Evolutionary conservation across 345 rosid genomes (phyloP).

Genomic region (Pistacia atlantica): DNA sequence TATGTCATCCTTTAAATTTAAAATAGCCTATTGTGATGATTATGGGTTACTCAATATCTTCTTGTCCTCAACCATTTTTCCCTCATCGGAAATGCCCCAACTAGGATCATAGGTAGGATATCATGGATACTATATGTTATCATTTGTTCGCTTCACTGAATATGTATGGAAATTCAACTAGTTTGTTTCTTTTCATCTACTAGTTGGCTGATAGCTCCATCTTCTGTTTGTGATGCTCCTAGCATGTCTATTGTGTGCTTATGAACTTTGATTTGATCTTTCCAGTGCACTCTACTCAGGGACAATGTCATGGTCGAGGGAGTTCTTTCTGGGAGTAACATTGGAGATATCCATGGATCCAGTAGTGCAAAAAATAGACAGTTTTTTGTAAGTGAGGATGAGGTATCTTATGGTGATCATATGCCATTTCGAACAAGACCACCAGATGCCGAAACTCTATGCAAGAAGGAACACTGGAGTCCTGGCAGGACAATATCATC

Average conservation of each 20-base stretch:
- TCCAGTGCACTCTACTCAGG: conserved; percentile 95
- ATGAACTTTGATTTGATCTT: conserved; percentile 91
- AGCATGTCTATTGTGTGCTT: conserved; percentile 40
- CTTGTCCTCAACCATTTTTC: background rate
- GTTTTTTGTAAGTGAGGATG: conserved; percentile 23
- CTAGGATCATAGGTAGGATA: background rate
- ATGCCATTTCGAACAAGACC: conserved; percentile 16
- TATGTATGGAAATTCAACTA: background rate
- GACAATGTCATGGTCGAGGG: conserved; percentile 58
- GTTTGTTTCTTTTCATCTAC: background rate
- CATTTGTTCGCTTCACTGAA: background rate
- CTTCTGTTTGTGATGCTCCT: conserved; percentile 2
- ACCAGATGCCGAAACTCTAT: conserved; percentile 31
- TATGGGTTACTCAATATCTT: too few species aligned
- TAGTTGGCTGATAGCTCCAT: background rate
- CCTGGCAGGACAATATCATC: conserved; percentile 25
- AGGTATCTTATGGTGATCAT: conserved; percentile 22
- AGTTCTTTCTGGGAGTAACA: conserved; percentile 28
- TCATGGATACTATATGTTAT: background rate
- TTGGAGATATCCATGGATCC: conserved; percentile 34
- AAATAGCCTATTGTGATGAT: too few species aligned
- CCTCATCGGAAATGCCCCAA: background rate
- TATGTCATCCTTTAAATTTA: too few species aligned
- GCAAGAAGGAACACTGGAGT: conserved; percentile 28
- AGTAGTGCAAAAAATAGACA: conserved; percentile 20